These are phyloP conservation scores for Candida stauntonica DNA, from an alignment of 805 yeast species.

Conservation along the genomic window DNA sequence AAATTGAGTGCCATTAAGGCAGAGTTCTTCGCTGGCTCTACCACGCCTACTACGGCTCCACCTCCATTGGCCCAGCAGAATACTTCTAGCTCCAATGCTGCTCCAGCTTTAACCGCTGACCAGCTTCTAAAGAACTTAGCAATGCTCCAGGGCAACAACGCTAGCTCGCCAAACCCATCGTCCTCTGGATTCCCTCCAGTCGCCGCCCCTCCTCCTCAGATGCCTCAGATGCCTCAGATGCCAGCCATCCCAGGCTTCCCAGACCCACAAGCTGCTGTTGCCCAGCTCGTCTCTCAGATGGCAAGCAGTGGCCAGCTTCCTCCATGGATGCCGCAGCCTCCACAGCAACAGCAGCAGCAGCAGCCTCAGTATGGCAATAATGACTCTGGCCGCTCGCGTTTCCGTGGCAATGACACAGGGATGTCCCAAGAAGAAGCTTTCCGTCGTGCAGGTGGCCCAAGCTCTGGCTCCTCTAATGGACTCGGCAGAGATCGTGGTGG, in stretches of 20 bases:
- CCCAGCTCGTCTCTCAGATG: slow-evolving; percentile 30
- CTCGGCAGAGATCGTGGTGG: slow-evolving; percentile 14
- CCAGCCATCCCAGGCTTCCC: slow-evolving; percentile 19
- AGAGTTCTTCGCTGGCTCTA: slow-evolving; percentile 50
- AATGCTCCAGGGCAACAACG: slow-evolving; percentile 33
- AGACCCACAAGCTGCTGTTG: slow-evolving; percentile 39
- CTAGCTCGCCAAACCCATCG: slow-evolving; percentile 5
- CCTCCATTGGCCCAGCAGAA: slow-evolving; percentile 10
- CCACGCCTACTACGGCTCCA: slow-evolving; percentile 59
- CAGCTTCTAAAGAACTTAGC: slow-evolving; percentile 69
- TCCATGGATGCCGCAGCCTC: slow-evolving; percentile 20
- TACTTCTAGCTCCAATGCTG: slow-evolving; percentile 33
- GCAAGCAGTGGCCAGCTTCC: slow-evolving; percentile 24
- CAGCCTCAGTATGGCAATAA: not conserved
- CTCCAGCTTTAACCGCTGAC: slow-evolving; percentile 45
- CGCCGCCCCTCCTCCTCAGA: slow-evolving; percentile 13
- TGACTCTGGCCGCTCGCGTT: slow-evolving; percentile 1
- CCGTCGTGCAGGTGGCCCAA: slow-evolving; percentile 22
- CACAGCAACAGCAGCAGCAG: slow-evolving; percentile 12
- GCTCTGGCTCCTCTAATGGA: slow-evolving; percentile 19
- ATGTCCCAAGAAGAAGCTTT: slow-evolving; percentile 27
- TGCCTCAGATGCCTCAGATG: not conserved
- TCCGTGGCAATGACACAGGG: slow-evolving; percentile 12
- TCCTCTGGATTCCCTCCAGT: slow-evolving; percentile 24
- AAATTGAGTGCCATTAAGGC: slow-evolving; percentile 51